These are phyloP conservation scores for Aphanoascus verrucosus DNA, from an alignment of 2,329 filamentous ascomycete species.

Conservation along the genomic window DNA sequence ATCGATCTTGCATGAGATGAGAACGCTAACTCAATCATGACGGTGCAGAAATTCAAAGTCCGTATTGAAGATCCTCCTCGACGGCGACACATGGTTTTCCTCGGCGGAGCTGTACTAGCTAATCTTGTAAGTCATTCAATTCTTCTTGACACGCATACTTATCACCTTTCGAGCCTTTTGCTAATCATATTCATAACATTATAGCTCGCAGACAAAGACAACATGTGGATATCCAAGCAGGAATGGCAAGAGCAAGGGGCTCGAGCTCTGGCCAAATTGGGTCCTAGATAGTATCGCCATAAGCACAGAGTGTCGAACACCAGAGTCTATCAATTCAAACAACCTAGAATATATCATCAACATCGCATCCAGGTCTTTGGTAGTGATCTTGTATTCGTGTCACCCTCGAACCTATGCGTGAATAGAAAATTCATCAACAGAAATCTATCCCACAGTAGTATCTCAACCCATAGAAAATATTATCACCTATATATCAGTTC, in stretches of 20 bases:
- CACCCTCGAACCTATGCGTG: no score
- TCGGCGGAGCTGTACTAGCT: constrained; percentile 88
- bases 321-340: neutral
- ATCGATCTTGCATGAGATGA: neutral
- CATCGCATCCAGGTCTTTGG: no score
- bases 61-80: constrained; percentile 95
- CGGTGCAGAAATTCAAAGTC: constrained; percentile 84
- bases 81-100: constrained; percentile 97
- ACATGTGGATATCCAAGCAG: constrained; percentile 96
- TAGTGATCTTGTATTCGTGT: no score
- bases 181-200: neutral
- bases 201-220: constrained; percentile 91
- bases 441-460: no score
- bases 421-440: no score
- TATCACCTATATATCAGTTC: no score
- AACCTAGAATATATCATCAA: no score
- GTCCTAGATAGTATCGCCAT: constrained; percentile 54
- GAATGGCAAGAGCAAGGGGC: constrained; percentile 94
- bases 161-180: neutral
- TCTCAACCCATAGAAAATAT: no score
- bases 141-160: neutral
- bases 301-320: neutral
- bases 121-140: constrained; percentile 56
- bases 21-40: neutral
- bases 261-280: constrained; percentile 79